Base-by-base conservation (phyloP, 2,329 filamentous ascomycete species). In the Talaromyces sp. region DNA sequence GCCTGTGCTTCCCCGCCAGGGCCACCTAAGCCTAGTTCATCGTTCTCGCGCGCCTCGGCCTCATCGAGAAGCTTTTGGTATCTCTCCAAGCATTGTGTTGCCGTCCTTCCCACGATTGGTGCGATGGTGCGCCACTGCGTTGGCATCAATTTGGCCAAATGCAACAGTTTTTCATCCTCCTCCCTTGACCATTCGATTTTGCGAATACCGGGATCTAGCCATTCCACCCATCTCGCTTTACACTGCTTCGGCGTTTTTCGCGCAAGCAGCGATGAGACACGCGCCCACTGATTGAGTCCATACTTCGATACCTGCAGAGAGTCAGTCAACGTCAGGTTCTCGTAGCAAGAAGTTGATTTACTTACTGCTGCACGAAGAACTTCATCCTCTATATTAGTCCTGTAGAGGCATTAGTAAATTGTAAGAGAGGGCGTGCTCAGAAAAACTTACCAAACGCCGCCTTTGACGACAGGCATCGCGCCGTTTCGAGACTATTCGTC, bases 171-270 rank as follows among this genome's bases (percentile, higher is more conserved):
- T 80, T 99, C 94, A 73, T 99, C 94, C 74, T 99, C 94, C 75
- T 99, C 94, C 70, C 94, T 89, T 72, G 91, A 96, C 93, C 94
- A 99, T 78, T 99, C 94, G 66, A 96, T 94, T 81, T 99, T 99
- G 70, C 93, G 89, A 79, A 99, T 97, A 71, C 89, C 90, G 19
- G 94, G 94, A 71, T 99, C 94, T 65, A 99, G 84, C 93, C 94
- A 99, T 82, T 99, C 93, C 72, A 88, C 86, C 94, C 94, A 99
- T 78, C 94, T 84, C 61, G 94, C 93, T 79, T 99, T 99, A 85
- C 94, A 99, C 79, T 99, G 94, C 79, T 99, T 99, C 53, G 94
- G 87, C 33, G 94, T 97, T 77, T 99, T 99, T 70, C 95, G 90
- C 72, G 93, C 93, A 64, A 99, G 87, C 64, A 99, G 84, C 59